Evolutionary conservation across 352 stramenopile genomes (phyloP), one percentile per base, ranked within the genome.

Genomic region (Albugo laibachii): DNA sequence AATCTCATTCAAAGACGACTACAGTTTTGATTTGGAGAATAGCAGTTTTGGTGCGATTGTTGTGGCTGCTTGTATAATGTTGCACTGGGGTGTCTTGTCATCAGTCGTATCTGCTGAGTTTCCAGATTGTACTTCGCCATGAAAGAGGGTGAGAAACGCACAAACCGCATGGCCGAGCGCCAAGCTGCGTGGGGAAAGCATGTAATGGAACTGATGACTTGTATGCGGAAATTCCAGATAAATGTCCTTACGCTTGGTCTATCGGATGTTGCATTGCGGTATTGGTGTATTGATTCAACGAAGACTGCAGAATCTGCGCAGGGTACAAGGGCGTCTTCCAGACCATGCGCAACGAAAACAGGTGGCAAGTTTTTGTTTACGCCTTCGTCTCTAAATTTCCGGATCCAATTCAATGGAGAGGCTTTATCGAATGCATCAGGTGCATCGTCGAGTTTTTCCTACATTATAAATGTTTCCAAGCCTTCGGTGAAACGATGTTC

Each of bases 151-250:
- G 24, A 82, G 63, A 42, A 80, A 82, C 2, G 53, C 61, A 20
- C 61, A 70, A 4, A 79, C 65, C 12, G 69, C 67, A 37, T 82
- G 65, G 10, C 55, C 52, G 50, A 73, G 63, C 6, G 67, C 69
- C 13, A 80, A 52, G 11, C 67, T 54, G 43, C 69, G 61, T 15
- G 68, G 69, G 16, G 69, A 80, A 10, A 72, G 21, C 21, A 80
- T 21, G 54, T 67, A 69, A 42, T 80, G 78, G 48, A 82, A 82
- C 55, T 69, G 71, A 60, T 82, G 69, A 21, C 63, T 63, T 11
- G 67, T 62, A 18, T 57, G 63, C 0, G 65, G 68, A 10, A 82
- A 56, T 36, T 72, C 55, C 11, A 80, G 45, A 45, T 77, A 82
- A 15, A 80, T 52, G 56, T 82, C 69, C 13, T 61, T 46, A 80